Evolutionary conservation across 768 basidiomycete species (phyloP).

Genomic region (Suillus subalutaceus): DNA sequence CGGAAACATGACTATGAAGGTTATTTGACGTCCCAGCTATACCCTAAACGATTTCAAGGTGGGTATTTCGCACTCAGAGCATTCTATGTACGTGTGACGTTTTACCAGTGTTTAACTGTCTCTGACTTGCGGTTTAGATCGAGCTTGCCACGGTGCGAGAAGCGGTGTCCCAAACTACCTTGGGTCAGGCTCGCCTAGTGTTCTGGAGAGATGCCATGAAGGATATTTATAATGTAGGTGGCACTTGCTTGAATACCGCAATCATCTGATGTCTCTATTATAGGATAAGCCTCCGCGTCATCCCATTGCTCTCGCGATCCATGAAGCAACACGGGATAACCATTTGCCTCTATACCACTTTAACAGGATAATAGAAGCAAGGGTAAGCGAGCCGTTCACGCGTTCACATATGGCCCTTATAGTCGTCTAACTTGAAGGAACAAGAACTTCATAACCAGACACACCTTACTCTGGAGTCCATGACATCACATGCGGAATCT

Average conservation of each 20-base stretch:
- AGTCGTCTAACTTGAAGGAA: conserved; percentile 47
- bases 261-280: conserved; percentile 21
- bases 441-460: conserved; percentile 65
- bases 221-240: conserved; percentile 59
- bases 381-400: conserved; percentile 49
- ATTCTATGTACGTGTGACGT: conserved; percentile 66
- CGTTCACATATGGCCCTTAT: conserved; percentile 16
- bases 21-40: conserved; percentile 71
- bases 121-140: conserved; percentile 47
- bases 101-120: neutral
- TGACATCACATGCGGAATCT: conserved; percentile 76
- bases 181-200: conserved; percentile 85
- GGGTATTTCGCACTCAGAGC: conserved; percentile 82
- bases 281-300: conserved; percentile 80
- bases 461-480: conserved; percentile 66
- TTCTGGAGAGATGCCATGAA: conserved; percentile 87
- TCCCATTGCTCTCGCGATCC: conserved; percentile 76
- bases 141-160: conserved; percentile 82
- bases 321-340: conserved; percentile 51
- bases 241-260: conserved; percentile 20
- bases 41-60: conserved; percentile 61
- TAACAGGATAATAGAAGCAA: conserved; percentile 81
- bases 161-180: conserved; percentile 66
- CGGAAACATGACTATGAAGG: conserved; percentile 84
- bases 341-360: conserved; percentile 75